phyloP scores from a whole-genome alignment of 1,284 basidiomycete species.

The Trichosporon asahii region DNA sequence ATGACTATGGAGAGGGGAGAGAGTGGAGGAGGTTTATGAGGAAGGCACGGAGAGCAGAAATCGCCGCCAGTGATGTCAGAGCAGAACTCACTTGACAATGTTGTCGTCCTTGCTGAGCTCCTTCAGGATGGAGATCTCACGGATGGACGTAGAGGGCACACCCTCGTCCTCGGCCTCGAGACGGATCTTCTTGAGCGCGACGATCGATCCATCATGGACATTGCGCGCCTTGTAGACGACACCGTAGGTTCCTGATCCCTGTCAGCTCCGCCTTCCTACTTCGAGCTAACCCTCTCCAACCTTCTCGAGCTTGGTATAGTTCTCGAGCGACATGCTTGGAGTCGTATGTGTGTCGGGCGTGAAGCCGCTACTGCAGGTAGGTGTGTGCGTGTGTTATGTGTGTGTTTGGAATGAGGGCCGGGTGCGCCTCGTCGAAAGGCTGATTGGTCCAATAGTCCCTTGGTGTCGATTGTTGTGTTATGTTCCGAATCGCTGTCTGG shows the following conservation, averaged over 20 bases:
- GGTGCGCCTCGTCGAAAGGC: not conserved
- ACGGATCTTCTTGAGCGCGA: constrained; percentile 95
- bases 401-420: not conserved
- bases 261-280: not conserved
- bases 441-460: not conserved
- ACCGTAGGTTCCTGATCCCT: constrained; percentile 84
- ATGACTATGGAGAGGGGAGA: no score
- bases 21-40: not conserved
- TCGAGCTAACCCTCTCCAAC: constrained; percentile 57
- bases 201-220: constrained; percentile 69
- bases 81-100: constrained; percentile 65
- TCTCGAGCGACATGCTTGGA: constrained; percentile 47
- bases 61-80: not conserved
- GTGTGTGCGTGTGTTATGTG: not conserved
- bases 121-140: constrained; percentile 94
- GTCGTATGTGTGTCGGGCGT: not conserved
- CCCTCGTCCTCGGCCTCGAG: constrained; percentile 93
- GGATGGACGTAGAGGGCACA: constrained; percentile 93
- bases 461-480: not conserved
- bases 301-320: constrained; percentile 73
- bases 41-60: not conserved
- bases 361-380: not conserved
- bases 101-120: constrained; percentile 88
- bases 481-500: not conserved
- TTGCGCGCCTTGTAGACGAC: constrained; percentile 95